phyloP scores from a whole-genome alignment of 2,329 filamentous ascomycete genomes.

The Fusarium heterosporum region DNA sequence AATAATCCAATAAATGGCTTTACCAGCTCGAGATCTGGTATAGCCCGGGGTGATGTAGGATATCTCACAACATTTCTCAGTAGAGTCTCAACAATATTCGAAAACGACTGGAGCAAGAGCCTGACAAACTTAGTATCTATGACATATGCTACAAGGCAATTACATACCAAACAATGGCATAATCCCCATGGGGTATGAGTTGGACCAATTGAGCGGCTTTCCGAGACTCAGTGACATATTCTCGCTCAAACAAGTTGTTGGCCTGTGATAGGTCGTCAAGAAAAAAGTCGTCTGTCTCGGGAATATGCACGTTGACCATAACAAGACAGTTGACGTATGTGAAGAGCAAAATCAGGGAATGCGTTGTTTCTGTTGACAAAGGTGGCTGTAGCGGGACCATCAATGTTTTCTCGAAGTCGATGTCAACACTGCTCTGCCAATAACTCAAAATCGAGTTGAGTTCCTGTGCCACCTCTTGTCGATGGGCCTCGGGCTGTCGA shows the following conservation, averaged over 20 bases:
- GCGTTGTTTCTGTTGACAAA: neutral
- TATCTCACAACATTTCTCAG: neutral
- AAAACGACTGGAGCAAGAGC: neutral
- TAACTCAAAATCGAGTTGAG: neutral
- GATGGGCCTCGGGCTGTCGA: neutral
- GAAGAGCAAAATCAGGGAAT: neutral
- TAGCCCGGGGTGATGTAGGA: neutral
- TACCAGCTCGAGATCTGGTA: neutral
- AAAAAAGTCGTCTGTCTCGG: neutral
- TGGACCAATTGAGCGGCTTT: neutral
- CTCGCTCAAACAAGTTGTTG: neutral
- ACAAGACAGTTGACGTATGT: neutral
- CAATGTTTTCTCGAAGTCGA: neutral
- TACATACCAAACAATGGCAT: neutral
- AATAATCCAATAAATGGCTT: neutral
- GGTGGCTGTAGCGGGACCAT: neutral
- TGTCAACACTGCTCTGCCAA: neutral
- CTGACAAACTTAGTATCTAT: neutral
- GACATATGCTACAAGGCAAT: fast-evolving
- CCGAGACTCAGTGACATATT: neutral
- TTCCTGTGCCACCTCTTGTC: neutral
- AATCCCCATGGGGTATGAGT: neutral
- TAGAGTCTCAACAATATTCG: neutral
- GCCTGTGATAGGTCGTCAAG: neutral
- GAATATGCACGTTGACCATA: neutral